These are phyloP conservation scores for Sphaerobolus stellatus DNA, from an alignment of 1,284 basidiomycete species.

Conservation along the genomic window DNA sequence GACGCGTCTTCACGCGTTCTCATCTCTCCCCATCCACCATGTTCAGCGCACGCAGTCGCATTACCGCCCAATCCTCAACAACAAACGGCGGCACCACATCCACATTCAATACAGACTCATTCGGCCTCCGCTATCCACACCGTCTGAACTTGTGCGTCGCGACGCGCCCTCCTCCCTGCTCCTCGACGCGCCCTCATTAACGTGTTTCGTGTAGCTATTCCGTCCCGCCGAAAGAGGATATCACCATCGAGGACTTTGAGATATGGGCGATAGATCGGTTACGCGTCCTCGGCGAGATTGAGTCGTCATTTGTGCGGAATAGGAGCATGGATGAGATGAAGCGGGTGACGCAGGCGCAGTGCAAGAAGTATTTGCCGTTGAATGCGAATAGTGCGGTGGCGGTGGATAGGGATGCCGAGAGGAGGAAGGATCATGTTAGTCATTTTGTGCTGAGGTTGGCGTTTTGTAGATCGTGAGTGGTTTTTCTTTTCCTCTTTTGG, in stretches of 20 bases:
- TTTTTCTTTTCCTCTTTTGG: slow-evolving; percentile 2
- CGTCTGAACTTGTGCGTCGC: slow-evolving; percentile 77
- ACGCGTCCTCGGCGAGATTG: slow-evolving; percentile 91
- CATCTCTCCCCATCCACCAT: background rate
- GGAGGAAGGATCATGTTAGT: slow-evolving; percentile 85
- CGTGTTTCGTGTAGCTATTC: slow-evolving; percentile 63
- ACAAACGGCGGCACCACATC: too few species aligned
- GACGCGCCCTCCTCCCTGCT: slow-evolving; percentile 1
- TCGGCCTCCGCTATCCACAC: slow-evolving; percentile 53
- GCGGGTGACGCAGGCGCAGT: slow-evolving; percentile 57
- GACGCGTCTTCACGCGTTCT: slow-evolving; percentile 10
- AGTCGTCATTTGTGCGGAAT: slow-evolving; percentile 87
- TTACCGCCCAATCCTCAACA: too few species aligned
- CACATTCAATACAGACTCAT: too few species aligned
- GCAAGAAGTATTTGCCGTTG: slow-evolving; percentile 73
- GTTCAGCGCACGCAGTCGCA: background rate
- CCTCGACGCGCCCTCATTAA: slow-evolving; percentile 11
- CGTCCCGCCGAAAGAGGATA: slow-evolving; percentile 82
- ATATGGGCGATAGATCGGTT: slow-evolving; percentile 87
- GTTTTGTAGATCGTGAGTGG: slow-evolving; percentile 90
- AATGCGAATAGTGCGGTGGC: slow-evolving; percentile 55
- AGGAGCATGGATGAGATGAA: slow-evolving; percentile 76
- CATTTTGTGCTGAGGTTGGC: slow-evolving; percentile 96
- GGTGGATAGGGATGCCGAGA: slow-evolving; percentile 59
- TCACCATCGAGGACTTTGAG: slow-evolving; percentile 97